These are phyloP conservation scores for Jackrogersella multiformis DNA, from an alignment of 495 filamentous ascomycete species.

Conservation along the genomic window DNA sequence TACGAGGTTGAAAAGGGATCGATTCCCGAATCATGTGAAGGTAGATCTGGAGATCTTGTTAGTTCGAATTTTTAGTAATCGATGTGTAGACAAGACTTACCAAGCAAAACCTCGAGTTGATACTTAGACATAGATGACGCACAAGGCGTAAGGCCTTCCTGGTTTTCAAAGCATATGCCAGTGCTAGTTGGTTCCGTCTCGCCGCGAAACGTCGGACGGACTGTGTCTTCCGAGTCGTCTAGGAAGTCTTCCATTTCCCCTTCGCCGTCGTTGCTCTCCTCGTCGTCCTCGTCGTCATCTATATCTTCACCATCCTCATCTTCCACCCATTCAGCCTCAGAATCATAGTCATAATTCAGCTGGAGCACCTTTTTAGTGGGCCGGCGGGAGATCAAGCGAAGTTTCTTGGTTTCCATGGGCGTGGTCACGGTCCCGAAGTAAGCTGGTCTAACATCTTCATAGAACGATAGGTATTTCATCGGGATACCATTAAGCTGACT, in stretches of 20 bases:
- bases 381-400: conserved; percentile 71
- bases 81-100: conserved; percentile 54
- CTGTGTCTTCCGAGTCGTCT: conserved; percentile 68
- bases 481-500: conserved; percentile 69
- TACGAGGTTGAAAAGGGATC: conserved; percentile 86
- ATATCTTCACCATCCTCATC: conserved; percentile 78
- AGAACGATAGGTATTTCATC: conserved; percentile 82
- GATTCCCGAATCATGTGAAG: conserved; percentile 64
- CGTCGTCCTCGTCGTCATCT: conserved; percentile 82
- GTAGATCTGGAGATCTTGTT: conserved; percentile 43
- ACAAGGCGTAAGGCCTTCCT: conserved; percentile 49
- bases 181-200: conserved; percentile 79
- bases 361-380: conserved; percentile 73
- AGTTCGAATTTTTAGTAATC: conserved; percentile 3
- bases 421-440: conserved; percentile 87
- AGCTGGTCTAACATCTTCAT: conserved; percentile 87
- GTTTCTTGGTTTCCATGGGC: conserved; percentile 47
- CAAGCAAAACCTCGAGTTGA: conserved; percentile 75
- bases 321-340: conserved; percentile 94
- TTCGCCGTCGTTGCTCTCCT: conserved; percentile 67
- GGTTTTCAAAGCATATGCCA: conserved; percentile 84
- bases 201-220: conserved; percentile 56
- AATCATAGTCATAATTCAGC: conserved; percentile 94
- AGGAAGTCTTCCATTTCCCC: conserved; percentile 80
- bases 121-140: conserved; percentile 61